Base-by-base conservation (phyloP, 208 protist genomes). In the Leishmania amazonensis region DNA sequence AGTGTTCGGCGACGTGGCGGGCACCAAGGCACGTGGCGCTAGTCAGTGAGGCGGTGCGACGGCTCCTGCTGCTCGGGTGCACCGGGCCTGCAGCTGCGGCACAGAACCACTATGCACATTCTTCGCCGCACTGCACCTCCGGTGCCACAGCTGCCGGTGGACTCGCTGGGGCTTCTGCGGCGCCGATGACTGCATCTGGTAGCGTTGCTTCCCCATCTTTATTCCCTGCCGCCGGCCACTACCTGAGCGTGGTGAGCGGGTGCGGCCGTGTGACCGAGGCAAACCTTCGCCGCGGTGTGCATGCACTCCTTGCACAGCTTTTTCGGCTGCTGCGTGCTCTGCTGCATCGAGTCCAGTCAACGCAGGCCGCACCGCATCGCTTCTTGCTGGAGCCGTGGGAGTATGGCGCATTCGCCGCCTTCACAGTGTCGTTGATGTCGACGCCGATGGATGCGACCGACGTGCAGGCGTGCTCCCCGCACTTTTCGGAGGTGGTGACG, bases 381-480 rank as follows among this genome's bases (percentile, higher is more conserved):
- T 96, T 94, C 81, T 54, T 96, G 53, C 78, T 87, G 11, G 85
- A 93, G 75, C 40, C 88, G 42, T 92, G 90, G 86, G 85, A 89
- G 80, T 93, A 94, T 87, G 90, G 87, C 49, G 71, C 85, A 24
- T 90, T 90, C 58, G 83, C 89, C 21, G 65, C 93, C 42, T 74
- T 96, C 38, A 89, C 82, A 42, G 68, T 95, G 35, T 94, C 93
- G 31, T 77, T 97, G 40, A 85, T 96, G 73, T 78, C 86, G 42
- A 77, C 88, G 4, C 87, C 89, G 64, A 76, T 94, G 76, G 90
- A 96, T 80, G 86, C 78, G 54, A 45, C 79, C 3, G 90, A 96
- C 75, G 71, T 88, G 64, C 76, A 76, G 54, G 91, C 83, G 35
- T 85, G 49, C 80, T 87, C 78, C 15, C 83, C 83, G 17, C 68